Percentiles rank a stretch among this genome's conserved stretches.
Evolutionary conservation across 495 filamentous ascomycete species (phyloP).

Genomic region (Acidiella bohemica): DNA sequence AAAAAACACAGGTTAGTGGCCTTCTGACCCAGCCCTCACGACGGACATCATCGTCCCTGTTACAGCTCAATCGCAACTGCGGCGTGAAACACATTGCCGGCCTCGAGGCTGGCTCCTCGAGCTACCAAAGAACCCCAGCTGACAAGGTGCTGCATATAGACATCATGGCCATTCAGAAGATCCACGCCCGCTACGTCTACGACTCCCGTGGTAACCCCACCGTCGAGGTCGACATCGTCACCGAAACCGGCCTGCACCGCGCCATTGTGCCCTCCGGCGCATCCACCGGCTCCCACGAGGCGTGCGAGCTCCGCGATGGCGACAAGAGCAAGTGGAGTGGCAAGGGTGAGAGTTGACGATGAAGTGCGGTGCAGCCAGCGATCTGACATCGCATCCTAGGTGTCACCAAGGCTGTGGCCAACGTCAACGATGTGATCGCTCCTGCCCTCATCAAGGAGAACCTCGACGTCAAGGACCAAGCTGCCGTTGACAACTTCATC

Average conservation of each 20-base stretch:
- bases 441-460: conserved; percentile 85
- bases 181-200: conserved; percentile 97
- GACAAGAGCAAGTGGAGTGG: conserved; percentile 95
- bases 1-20: no score
- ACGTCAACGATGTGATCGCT: conserved; percentile 88
- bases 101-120: no score
- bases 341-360: conserved; percentile 68
- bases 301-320: conserved; percentile 95
- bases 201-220: conserved; percentile 98
- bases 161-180: conserved; percentile 90
- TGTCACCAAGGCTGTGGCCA: conserved; percentile 87
- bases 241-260: conserved; percentile 90
- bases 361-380: neutral
- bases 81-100: no score
- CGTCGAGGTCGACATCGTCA: conserved; percentile 91
- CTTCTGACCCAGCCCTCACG: no score
- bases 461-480: conserved; percentile 95
- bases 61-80: no score
- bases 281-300: conserved; percentile 96
- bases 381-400: conserved; percentile 27
- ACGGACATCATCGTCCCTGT: no score
- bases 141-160: neutral
- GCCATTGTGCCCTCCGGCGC: conserved; percentile 98
- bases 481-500: conserved; percentile 82
- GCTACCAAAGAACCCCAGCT: neutral